Conservation (phyloP, 2,329 filamentous ascomycete species). For the Byssoonygena ceratinophila region DNA sequence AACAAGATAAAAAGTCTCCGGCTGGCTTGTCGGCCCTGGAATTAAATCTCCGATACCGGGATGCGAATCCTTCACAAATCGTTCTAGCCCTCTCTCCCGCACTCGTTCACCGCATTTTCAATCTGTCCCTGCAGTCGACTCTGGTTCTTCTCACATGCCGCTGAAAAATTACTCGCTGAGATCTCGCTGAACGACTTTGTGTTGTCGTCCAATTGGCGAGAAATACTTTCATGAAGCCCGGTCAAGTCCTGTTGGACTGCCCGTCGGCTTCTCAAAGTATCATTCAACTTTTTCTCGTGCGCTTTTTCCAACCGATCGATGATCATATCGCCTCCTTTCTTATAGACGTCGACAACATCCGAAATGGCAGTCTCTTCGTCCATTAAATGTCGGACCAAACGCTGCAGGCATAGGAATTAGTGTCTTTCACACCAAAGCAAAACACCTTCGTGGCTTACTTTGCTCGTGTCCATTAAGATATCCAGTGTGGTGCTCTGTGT, state of each 20-base stretch:
- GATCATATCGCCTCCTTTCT: conserved; percentile 34
- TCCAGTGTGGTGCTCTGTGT: conserved; percentile 17
- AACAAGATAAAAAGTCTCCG: background rate
- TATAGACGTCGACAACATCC: conserved; percentile 38
- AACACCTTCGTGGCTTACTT: conserved; percentile 20
- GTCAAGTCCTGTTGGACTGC: conserved; percentile 24
- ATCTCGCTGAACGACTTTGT: conserved; percentile 13
- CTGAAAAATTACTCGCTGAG: background rate
- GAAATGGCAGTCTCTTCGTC: conserved; percentile 38
- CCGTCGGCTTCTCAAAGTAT: conserved; percentile 24
- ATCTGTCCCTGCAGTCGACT: background rate
- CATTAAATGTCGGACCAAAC: conserved; percentile 38
- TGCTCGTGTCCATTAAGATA: conserved; percentile 23
- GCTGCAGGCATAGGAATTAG: conserved; percentile 20
- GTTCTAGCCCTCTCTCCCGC: background rate
- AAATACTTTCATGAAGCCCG: conserved; percentile 24
- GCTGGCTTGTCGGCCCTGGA: background rate
- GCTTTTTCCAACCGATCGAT: conserved; percentile 34
- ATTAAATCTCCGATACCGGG: conserved; percentile 7
- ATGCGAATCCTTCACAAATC: background rate
- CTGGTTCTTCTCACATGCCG: background rate
- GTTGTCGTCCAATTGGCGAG: conserved; percentile 23
- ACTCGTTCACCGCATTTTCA: background rate
- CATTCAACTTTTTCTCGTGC: conserved; percentile 31
- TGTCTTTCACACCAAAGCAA: background rate